Evolutionary conservation across 352 stramenopile species (phyloP).

Genomic region (Thalassiosira hispida): DNA sequence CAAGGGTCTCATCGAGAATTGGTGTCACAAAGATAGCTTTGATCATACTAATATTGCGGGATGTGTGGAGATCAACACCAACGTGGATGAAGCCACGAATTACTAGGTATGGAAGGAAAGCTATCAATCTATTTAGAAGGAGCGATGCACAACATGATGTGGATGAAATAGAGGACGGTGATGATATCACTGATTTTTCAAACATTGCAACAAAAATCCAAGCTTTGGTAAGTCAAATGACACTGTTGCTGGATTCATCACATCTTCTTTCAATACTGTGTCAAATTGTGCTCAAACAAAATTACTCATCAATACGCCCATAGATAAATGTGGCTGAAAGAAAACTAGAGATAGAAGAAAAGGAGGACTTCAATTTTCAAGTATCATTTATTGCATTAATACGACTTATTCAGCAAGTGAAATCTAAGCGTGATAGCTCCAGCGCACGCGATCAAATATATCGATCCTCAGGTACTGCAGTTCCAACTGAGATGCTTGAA

Average conservation of each 20-base stretch:
- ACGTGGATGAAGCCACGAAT: constrained; percentile 46
- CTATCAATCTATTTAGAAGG: not conserved
- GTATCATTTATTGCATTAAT: constrained; percentile 41
- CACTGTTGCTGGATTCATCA: not conserved
- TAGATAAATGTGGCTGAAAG: constrained; percentile 21
- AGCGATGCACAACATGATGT: not conserved
- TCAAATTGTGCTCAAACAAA: not conserved
- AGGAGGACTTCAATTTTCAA: constrained; percentile 28
- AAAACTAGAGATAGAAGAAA: constrained; percentile 18
- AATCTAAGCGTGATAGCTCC: constrained; percentile 11
- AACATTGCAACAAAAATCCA: constrained; percentile 44
- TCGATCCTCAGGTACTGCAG: constrained; percentile 8
- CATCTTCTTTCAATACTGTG: too few relatives aligned
- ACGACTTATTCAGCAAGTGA: constrained; percentile 36
- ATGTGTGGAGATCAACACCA: constrained; percentile 48
- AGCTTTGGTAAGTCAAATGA: constrained; percentile 6
- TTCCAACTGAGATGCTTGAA: constrained; percentile 23
- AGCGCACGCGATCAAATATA: constrained; percentile 40
- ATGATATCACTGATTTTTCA: constrained; percentile 46
- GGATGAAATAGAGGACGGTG: constrained; percentile 4
- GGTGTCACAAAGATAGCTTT: constrained; percentile 6
- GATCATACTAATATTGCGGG: constrained; percentile 31
- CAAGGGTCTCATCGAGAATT: not conserved
- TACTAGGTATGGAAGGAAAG: not conserved
- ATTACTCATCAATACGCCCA: too few relatives aligned